These are phyloP conservation scores for Gracilaria caudata DNA, from an alignment of 23 red algal species.

Conservation along the genomic window DNA sequence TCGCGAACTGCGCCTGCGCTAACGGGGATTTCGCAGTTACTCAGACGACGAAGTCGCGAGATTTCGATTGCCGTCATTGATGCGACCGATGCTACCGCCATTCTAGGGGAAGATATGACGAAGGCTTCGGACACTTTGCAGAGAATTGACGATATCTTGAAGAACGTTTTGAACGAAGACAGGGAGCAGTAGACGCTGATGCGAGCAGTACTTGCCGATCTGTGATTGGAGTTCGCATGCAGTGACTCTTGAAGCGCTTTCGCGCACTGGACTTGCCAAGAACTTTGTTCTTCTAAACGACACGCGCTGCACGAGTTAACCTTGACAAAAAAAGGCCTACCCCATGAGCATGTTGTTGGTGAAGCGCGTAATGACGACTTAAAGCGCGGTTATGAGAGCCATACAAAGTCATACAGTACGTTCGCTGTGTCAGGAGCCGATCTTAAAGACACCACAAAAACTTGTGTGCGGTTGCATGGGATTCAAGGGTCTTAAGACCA, in stretches of 20 bases:
- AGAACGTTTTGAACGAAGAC: slow-evolving; percentile 17
- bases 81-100: slow-evolving; percentile 30
- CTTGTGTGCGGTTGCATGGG: no score
- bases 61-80: slow-evolving; percentile 35
- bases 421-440: no score
- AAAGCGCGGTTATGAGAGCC: no score
- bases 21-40: background rate
- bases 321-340: no score
- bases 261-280: no score
- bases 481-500: no score
- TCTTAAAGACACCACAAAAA: no score
- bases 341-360: no score
- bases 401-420: no score
- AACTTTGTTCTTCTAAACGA: background rate
- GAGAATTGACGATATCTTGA: slow-evolving; percentile 18
- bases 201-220: background rate
- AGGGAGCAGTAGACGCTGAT: background rate
- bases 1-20: slow-evolving; percentile 51
- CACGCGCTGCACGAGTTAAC: no score
- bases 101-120: slow-evolving; percentile 34
- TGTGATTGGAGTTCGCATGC: background rate
- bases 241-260: no score
- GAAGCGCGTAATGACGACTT: no score
- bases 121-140: slow-evolving; percentile 18
- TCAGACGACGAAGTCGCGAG: slow-evolving; percentile 9